These are phyloP conservation scores for Fallopia convolvulus DNA, from an alignment of 148 eudicot genomes.

Conservation along the genomic window DNA sequence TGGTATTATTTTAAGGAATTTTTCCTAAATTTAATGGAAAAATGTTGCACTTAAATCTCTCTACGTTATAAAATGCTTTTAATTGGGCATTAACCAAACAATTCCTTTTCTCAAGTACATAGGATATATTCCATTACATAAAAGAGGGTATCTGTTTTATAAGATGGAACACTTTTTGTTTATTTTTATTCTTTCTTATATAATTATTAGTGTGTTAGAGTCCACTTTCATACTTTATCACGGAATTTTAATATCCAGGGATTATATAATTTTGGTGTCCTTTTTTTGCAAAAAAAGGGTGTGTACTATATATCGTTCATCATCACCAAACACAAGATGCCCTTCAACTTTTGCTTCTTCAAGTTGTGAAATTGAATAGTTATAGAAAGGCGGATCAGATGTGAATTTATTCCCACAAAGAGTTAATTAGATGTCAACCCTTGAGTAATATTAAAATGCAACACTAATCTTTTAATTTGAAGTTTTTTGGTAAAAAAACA, in stretches of 20 bases:
- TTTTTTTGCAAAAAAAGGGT: not conserved
- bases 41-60: not conserved
- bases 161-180: not conserved
- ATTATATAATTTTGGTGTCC: not conserved
- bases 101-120: not conserved
- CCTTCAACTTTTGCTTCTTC: not conserved
- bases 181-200: not conserved
- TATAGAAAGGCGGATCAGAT: not conserved
- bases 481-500: not conserved
- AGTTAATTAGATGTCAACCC: slow-evolving; percentile 3
- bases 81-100: not conserved
- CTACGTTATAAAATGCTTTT: not conserved
- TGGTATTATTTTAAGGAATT: too few relatives aligned
- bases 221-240: not conserved
- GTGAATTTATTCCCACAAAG: not conserved
- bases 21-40: too few relatives aligned
- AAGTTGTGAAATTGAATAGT: not conserved
- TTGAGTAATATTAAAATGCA: not conserved
- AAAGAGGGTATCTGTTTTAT: not conserved
- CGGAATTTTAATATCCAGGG: not conserved
- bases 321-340: slow-evolving; percentile 8
- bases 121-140: slow-evolving; percentile 1
- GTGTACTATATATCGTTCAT: not conserved
- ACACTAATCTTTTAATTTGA: not conserved
- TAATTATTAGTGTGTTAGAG: not conserved